These are phyloP conservation scores for Pseudoperonospora humuli DNA, from an alignment of 352 stramenopile species.

Conservation along the genomic window DNA sequence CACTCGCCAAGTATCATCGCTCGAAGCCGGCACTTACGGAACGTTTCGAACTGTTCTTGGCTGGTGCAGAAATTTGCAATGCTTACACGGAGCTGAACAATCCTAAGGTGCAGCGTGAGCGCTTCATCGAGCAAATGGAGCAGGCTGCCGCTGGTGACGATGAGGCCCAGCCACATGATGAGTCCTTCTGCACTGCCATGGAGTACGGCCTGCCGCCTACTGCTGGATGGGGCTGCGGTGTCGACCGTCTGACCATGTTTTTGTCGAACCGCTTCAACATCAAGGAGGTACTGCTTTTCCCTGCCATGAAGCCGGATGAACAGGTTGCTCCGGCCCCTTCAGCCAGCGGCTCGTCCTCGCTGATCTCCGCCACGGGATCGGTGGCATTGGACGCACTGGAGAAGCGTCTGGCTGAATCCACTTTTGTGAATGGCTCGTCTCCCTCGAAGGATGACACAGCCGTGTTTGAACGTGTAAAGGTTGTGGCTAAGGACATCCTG, in stretches of 20 bases:
- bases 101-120: conserved; percentile 84
- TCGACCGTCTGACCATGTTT: conserved; percentile 97
- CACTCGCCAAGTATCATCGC: conserved; percentile 95
- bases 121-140: conserved; percentile 77
- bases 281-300: conserved; percentile 99
- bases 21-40: conserved; percentile 91
- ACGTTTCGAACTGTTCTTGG: conserved; percentile 98
- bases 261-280: conserved; percentile 91
- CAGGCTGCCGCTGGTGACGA: conserved; percentile 75
- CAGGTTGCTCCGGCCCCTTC: conserved; percentile 24
- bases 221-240: conserved; percentile 94
- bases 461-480: conserved; percentile 69
- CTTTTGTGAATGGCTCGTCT: conserved; percentile 63
- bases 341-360: conserved; percentile 10
- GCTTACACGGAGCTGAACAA: conserved; percentile 99
- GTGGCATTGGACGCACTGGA: conserved; percentile 59
- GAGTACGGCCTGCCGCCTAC: conserved; percentile 97
- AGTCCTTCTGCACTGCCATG: conserved; percentile 90
- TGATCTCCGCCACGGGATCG: conserved; percentile 29
- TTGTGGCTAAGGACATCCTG: conserved; percentile 65
- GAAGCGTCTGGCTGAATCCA: conserved; percentile 41
- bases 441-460: conserved; percentile 63
- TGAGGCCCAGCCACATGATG: conserved; percentile 89
- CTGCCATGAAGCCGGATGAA: conserved; percentile 97
- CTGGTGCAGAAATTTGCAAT: conserved; percentile 96